A percentile compares a stretch with the other conserved stretches of the same genome.
Evolutionary conservation across 2,329 filamentous ascomycete genomes (phyloP).

Genomic region (Penicillium freii): DNA sequence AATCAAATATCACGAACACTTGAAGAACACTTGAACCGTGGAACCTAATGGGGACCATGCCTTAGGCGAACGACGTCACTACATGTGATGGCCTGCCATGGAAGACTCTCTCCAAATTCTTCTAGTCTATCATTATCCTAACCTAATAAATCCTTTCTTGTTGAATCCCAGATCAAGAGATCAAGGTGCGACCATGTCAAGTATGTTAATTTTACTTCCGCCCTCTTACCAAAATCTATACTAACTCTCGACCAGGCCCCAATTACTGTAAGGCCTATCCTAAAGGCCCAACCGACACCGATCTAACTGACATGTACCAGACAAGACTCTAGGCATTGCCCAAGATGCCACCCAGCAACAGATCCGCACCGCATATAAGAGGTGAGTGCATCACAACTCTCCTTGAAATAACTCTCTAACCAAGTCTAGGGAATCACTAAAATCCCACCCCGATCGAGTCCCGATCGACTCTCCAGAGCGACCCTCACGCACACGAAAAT

Average conservation of each 20-base stretch:
- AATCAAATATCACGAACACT: background rate
- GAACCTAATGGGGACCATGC: background rate
- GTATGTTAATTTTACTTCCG: constrained; percentile 16
- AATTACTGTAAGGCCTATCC: constrained; percentile 42
- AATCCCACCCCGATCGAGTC: constrained; percentile 91
- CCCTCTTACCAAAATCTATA: background rate
- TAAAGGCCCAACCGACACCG: constrained; percentile 3
- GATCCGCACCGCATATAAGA: constrained; percentile 92
- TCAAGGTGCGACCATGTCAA: constrained; percentile 20
- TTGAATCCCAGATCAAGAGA: background rate
- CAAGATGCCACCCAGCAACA: constrained; percentile 75
- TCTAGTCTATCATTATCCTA: background rate
- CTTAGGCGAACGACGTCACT: constrained; percentile 24
- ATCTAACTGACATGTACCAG: constrained; percentile 43
- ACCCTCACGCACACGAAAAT: constrained; percentile 74
- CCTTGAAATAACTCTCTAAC: constrained; percentile 4
- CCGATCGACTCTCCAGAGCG: constrained; percentile 80
- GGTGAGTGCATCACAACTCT: constrained; percentile 48
- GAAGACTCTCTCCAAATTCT: background rate
- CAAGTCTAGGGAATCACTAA: constrained; percentile 70
- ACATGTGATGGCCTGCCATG: constrained; percentile 5
- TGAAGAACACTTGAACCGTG: constrained; percentile 3
- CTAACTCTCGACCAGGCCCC: constrained; percentile 24
- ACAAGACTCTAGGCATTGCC: constrained; percentile 70
- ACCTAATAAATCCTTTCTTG: background rate